phyloP scores from a whole-genome alignment of 768 basidiomycete genomes.

The Kwoniella pini region DNA sequence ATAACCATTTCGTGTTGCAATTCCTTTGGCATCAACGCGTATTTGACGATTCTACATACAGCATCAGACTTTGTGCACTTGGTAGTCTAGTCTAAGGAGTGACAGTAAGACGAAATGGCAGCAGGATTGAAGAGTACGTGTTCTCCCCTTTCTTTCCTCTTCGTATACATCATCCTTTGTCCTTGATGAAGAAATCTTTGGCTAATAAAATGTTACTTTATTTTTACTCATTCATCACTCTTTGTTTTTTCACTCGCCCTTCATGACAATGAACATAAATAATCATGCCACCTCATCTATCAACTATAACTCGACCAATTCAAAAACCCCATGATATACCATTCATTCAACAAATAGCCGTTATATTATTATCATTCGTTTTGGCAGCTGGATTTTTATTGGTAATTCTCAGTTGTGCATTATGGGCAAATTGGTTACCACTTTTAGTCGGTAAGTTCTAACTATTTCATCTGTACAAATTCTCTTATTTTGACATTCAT shows the following conservation, averaged over 20 bases:
- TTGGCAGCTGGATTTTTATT: constrained; percentile 96
- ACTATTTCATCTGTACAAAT: constrained; percentile 47
- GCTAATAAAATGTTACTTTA: too few species aligned
- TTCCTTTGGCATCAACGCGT: too few species aligned
- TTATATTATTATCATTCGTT: constrained; percentile 94
- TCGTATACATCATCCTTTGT: too few species aligned
- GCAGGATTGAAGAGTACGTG: constrained; percentile 47
- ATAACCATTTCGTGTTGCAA: too few species aligned
- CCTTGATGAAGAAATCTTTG: neutral
- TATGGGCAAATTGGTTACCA: constrained; percentile 96
- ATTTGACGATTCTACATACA: too few species aligned
- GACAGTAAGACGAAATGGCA: constrained; percentile 29
- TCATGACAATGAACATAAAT: neutral
- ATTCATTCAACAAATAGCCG: constrained; percentile 61
- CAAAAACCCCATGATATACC: neutral
- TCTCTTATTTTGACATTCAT: too few species aligned
- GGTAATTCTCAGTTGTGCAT: constrained; percentile 93
- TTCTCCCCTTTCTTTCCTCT: neutral
- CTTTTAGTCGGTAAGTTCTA: constrained; percentile 76
- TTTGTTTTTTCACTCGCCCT: neutral
- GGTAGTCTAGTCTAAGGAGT: neutral
- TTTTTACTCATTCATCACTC: neutral
- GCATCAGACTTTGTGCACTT: too few species aligned
- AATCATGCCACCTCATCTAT: neutral
- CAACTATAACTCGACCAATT: neutral